phyloP scores from a whole-genome alignment of 441 rosid genomes.

The Rhodomyrtus psidioides region DNA sequence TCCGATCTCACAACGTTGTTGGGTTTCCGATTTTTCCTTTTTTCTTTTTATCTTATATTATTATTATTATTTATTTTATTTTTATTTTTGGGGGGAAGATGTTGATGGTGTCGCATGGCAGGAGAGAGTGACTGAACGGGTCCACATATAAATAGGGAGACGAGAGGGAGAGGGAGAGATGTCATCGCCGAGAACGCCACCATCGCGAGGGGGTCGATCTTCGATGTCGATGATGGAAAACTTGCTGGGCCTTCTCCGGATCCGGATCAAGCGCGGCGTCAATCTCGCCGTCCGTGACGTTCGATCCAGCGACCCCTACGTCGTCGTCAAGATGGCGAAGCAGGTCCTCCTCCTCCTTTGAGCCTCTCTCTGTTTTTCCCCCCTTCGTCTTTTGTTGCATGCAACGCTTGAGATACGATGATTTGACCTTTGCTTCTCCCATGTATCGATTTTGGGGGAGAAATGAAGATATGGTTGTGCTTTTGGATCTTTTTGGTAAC shows the following conservation, averaged over 20 bases:
- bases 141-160: neutral
- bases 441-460: neutral
- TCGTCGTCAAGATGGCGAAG: conserved; percentile 68
- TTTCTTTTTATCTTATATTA: neutral
- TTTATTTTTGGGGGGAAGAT: neutral
- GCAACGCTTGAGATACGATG: neutral
- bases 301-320: conserved; percentile 85
- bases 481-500: neutral
- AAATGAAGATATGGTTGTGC: neutral
- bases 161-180: neutral
- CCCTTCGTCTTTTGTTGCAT: neutral
- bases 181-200: neutral
- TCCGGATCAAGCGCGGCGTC: conserved; percentile 70
- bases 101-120: neutral
- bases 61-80: neutral
- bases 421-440: neutral
- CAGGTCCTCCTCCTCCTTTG: conserved; percentile 33
- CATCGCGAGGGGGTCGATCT: neutral
- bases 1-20: neutral
- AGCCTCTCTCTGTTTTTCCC: neutral
- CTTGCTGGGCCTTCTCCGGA: conserved; percentile 70
- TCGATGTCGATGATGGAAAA: conserved; percentile 39
- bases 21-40: neutral
- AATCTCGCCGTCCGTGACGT: conserved; percentile 94
- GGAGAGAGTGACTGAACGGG: neutral